phyloP scores from a whole-genome alignment of 257 asterid species.

The Primulina huaijiensis region DNA sequence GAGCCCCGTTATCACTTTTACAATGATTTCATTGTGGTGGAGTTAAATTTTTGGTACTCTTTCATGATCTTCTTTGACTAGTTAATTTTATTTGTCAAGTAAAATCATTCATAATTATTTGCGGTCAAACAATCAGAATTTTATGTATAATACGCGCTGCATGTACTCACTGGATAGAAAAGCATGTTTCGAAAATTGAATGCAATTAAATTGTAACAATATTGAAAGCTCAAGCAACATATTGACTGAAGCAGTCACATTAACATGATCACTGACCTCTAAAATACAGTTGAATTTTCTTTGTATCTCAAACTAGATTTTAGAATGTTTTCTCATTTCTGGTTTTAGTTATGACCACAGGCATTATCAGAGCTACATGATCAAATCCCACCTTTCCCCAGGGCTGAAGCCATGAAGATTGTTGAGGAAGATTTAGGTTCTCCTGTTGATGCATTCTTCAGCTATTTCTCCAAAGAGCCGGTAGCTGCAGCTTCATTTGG shows the following conservation, averaged over 20 bases:
- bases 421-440: conserved; percentile 86
- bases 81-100: background rate
- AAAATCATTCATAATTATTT: background rate
- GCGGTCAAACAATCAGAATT: background rate
- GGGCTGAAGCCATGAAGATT: conserved; percentile 76
- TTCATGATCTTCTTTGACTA: background rate
- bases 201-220: background rate
- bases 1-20: background rate
- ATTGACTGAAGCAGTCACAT: conserved; percentile 6
- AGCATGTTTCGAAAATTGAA: background rate
- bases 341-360: conserved; percentile 60
- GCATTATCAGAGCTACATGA: conserved; percentile 92
- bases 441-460: conserved; percentile 56
- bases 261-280: background rate
- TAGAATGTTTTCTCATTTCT: conserved; percentile 9
- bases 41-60: no score
- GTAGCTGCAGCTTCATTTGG: conserved; percentile 99
- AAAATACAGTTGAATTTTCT: conserved; percentile 2
- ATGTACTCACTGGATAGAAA: background rate
- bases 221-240: background rate
- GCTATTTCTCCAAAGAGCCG: conserved; percentile 80
- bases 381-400: conserved; percentile 86
- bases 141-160: background rate
- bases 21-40: background rate
- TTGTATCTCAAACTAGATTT: conserved; percentile 14